These are phyloP conservation scores for Paspalum notatum DNA, from an alignment of 176 grass and related monocot species.

Conservation along the genomic window DNA sequence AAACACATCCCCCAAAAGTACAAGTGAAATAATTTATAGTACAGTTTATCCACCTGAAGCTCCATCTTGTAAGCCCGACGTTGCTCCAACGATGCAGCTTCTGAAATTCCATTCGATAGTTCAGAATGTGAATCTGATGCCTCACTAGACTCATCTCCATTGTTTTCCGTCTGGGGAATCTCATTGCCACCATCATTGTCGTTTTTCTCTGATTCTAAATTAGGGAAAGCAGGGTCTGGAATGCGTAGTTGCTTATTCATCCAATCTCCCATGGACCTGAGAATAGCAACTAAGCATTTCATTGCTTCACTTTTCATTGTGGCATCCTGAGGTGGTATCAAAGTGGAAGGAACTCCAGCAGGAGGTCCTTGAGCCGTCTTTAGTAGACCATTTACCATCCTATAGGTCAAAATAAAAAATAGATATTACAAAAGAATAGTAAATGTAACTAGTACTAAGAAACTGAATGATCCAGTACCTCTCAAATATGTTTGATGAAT, in stretches of 20 bases:
- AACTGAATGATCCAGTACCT: conserved; percentile 54
- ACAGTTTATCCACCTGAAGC: conserved; percentile 79
- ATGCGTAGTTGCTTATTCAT: conserved; percentile 99
- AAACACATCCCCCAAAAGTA: conserved; percentile 31
- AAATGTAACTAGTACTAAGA: conserved; percentile 31
- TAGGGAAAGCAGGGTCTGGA: conserved; percentile 75
- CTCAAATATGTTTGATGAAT: conserved; percentile 99
- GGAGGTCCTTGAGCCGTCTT: conserved; percentile 98
- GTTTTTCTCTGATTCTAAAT: conserved; percentile 68
- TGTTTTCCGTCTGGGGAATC: conserved; percentile 54
- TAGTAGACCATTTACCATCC: conserved; percentile 97
- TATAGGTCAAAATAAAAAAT: conserved; percentile 46
- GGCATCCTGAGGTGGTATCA: conserved; percentile 85
- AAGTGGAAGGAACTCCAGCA: conserved; percentile 78
- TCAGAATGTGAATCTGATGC: conserved; percentile 82
- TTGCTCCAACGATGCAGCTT: conserved; percentile 86
- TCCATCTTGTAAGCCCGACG: conserved; percentile 96
- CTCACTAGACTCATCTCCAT: conserved; percentile 73
- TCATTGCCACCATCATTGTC: conserved; percentile 67
- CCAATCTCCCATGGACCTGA: conserved; percentile 99
- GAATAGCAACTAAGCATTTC: conserved; percentile 97
- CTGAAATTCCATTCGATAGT: conserved; percentile 70
- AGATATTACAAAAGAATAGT: conserved; percentile 30
- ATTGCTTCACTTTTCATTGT: conserved; percentile 98
- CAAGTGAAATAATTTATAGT: conserved; percentile 43